Evolutionary conservation across 345 rosid genomes (phyloP), one percentile per base, ranked within the genome.

Genomic region (Syzygium oleosum): DNA sequence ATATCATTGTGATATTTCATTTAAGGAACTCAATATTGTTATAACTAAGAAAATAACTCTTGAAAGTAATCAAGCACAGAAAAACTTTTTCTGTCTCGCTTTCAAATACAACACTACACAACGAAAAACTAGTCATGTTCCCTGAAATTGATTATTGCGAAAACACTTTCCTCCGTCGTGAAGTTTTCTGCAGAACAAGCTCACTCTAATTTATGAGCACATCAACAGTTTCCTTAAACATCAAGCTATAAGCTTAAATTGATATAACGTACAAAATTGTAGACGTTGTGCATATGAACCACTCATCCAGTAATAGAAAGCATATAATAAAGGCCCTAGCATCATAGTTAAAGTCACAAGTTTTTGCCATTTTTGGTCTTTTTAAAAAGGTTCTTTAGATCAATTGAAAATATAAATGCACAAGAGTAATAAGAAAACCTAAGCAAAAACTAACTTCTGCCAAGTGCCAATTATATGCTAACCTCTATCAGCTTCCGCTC

Each of bases 401-500:
- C 49, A 29, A 84, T 53, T 29, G 59, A 52, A 51, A 52, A n/a
- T 29, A 53, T 56, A 84, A 79, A 49, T 53, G 55, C 46, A 29
- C 85, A 29, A 6, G 17, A 29, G 46, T 84, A 31, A 34, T 17
- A 29, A 34, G 85, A 84, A 84, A 52, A 12, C 41, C 61, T 53
- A 34, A 84, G 46, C 11, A 27, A 84, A 84, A 51, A 84, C 63
- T 31, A 84, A 73, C 83, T 73, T 38, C 80, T 38, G 25, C 27
- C 83, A 73, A 38, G 27, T 73, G 83, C 83, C 73, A 19, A 73
- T 38, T 73, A 34, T 73, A 73, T 38, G 38, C 83, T 38, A 88
- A 91, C 93, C 91, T 90, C 91, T 58, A 90, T 51, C 89, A 91
- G 84, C 80, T 89, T 91, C 84, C 84, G 91, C 90, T 90, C 91